Conservation (phyloP, 202 grass and related monocot genomes). For the Saccharum hybrid region DNA sequence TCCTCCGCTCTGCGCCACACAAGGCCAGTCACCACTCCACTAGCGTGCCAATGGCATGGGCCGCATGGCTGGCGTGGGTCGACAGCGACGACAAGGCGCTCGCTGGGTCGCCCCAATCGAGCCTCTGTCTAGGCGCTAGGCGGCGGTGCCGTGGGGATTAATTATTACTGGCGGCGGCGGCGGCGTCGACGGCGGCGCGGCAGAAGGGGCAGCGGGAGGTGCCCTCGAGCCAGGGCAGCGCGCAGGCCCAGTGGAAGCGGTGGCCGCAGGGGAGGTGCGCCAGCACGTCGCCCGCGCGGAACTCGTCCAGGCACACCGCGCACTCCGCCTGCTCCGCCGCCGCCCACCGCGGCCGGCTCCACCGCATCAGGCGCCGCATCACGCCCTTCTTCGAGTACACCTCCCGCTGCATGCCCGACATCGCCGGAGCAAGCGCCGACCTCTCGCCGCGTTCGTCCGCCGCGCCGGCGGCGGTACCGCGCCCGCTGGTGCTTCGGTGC, state of each 20-base stretch:
- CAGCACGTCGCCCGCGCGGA: conserved; percentile 67
- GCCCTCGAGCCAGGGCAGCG: conserved; percentile 78
- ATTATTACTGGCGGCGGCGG: too few relatives aligned
- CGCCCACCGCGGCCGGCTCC: conserved; percentile 71
- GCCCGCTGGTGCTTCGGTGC: not conserved
- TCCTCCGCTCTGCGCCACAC: too few relatives aligned
- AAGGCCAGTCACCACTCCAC: too few relatives aligned
- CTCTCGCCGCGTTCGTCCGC: not conserved
- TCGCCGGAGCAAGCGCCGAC: not conserved
- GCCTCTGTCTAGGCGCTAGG: too few relatives aligned
- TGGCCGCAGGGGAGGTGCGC: conserved; percentile 76
- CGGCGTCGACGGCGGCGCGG: conserved; percentile 54
- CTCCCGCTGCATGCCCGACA: conserved; percentile 55
- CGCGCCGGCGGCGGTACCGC: not conserved
- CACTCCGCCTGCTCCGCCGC: conserved; percentile 70
- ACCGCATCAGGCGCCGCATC: conserved; percentile 70
- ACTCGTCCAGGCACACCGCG: conserved; percentile 89
- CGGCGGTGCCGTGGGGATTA: too few relatives aligned
- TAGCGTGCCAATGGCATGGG: too few relatives aligned
- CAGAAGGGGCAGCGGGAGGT: conserved; percentile 73
- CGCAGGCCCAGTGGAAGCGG: conserved; percentile 86
- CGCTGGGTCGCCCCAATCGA: too few relatives aligned
- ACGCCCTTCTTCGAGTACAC: conserved; percentile 73
- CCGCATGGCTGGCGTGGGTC: too few relatives aligned
- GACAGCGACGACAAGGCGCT: too few relatives aligned